Evolutionary conservation across 2,329 filamentous ascomycete genomes (phyloP).

Genomic region (Celoporthe dispersa): DNA sequence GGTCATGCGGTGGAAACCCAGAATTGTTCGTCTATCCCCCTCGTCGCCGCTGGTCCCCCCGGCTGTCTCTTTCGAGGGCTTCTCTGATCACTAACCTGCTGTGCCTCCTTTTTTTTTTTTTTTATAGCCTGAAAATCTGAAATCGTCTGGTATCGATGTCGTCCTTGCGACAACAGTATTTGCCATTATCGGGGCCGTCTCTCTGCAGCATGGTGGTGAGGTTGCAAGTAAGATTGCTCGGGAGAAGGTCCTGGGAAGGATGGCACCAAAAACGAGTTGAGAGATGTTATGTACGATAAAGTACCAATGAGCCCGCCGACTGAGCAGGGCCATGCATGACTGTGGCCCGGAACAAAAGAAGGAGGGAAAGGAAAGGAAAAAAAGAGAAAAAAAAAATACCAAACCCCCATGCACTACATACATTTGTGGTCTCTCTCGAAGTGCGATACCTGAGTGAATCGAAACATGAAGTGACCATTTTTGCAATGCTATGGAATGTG

Average conservation of each 20-base stretch:
- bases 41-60: background rate
- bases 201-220: constrained; percentile 83
- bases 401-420: background rate
- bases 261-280: constrained; percentile 32
- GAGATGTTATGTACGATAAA: constrained; percentile 7
- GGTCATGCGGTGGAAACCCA: constrained; percentile 88
- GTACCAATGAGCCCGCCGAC: background rate
- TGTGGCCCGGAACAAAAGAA: background rate
- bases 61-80: constrained; percentile 1
- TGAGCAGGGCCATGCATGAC: background rate
- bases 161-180: constrained; percentile 80
- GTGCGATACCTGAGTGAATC: background rate
- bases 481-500: background rate
- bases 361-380: background rate
- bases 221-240: constrained; percentile 75
- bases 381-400: constrained; percentile 8
- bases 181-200: constrained; percentile 85
- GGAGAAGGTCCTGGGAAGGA: constrained; percentile 70
- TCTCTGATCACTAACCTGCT: constrained; percentile 7
- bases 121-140: constrained; percentile 65
- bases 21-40: constrained; percentile 64
- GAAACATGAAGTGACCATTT: background rate
- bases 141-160: constrained; percentile 72
- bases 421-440: background rate
- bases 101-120: background rate